Percentiles rank a stretch among this genome's conserved stretches.
Conservation (phyloP, 1,284 basidiomycete species). For the Tausonia pullulans region DNA sequence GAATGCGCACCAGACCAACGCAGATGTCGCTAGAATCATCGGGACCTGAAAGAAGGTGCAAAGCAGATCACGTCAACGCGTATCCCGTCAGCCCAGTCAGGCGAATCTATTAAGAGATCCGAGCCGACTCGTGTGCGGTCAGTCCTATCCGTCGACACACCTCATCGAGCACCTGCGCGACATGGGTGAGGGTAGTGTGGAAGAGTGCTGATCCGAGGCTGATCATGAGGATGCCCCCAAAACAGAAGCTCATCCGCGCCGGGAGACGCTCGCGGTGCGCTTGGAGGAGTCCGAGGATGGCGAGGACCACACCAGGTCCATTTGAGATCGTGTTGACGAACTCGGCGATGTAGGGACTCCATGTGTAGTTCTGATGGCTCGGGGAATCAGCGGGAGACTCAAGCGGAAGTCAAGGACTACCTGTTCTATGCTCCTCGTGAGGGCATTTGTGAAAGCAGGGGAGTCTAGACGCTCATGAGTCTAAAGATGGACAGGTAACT, state of each 20-base stretch:
- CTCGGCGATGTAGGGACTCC: constrained; percentile 2
- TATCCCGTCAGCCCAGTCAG: no score
- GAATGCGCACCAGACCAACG: not conserved
- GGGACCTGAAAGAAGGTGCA: not conserved
- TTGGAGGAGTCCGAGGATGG: not conserved
- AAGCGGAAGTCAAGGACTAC: no score
- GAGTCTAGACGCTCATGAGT: no score
- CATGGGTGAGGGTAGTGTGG: not conserved
- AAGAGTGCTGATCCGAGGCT: not conserved
- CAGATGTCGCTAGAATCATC: not conserved
- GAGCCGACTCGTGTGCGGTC: no score
- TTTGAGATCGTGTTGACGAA: constrained; percentile 4
- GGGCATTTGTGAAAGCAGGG: no score
- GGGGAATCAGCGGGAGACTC: not conserved
- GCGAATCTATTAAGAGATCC: no score
- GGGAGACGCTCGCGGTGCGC: not conserved
- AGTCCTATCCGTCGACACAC: no score
- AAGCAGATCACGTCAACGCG: no score
- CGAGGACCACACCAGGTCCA: not conserved
- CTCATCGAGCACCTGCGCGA: no score
- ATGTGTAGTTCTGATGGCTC: not conserved
- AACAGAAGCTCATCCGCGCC: not conserved
- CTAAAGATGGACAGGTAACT: no score
- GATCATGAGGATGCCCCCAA: not conserved
- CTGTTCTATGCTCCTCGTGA: no score